These are phyloP conservation scores for Nicotiana tabacum DNA, from an alignment of 257 asterid genomes.

Conservation along the genomic window DNA sequence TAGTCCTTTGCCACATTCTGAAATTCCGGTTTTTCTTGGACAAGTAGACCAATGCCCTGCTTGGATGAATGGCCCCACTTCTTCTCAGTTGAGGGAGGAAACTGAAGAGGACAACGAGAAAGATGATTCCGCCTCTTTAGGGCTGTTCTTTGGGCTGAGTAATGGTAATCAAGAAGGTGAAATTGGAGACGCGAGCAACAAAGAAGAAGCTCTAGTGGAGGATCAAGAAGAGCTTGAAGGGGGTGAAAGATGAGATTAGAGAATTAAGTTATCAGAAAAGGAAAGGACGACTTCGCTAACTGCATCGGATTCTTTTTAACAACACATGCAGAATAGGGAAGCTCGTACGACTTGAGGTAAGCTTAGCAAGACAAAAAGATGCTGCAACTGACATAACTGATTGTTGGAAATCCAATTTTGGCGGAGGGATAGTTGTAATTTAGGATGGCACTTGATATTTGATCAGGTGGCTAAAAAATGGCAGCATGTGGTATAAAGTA, in stretches of 20 bases:
- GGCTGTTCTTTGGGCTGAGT: slow-evolving; percentile 48
- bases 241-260: slow-evolving; percentile 57
- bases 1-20: slow-evolving; percentile 31
- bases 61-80: slow-evolving; percentile 41
- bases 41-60: slow-evolving; percentile 56
- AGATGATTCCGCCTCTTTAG: slow-evolving; percentile 47
- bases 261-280: neutral
- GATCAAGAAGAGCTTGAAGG: slow-evolving; percentile 97
- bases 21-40: slow-evolving; percentile 33
- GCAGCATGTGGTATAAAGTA: neutral
- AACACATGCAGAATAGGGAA: neutral
- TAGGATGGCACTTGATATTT: neutral
- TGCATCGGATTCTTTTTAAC: neutral
- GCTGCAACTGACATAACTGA: neutral
- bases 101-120: slow-evolving; percentile 51
- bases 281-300: neutral
- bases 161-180: slow-evolving; percentile 44
- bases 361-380: neutral
- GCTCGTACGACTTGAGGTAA: neutral
- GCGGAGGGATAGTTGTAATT: neutral
- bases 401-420: neutral
- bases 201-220: slow-evolving; percentile 80
- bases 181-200: slow-evolving; percentile 48
- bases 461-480: neutral
- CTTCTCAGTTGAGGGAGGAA: slow-evolving; percentile 36